Percentiles rank a stretch among this genome's conserved stretches.
These are phyloP conservation scores for Arthroderma uncinatum DNA, from an alignment of 2,329 filamentous ascomycete genomes.

Conservation along the genomic window DNA sequence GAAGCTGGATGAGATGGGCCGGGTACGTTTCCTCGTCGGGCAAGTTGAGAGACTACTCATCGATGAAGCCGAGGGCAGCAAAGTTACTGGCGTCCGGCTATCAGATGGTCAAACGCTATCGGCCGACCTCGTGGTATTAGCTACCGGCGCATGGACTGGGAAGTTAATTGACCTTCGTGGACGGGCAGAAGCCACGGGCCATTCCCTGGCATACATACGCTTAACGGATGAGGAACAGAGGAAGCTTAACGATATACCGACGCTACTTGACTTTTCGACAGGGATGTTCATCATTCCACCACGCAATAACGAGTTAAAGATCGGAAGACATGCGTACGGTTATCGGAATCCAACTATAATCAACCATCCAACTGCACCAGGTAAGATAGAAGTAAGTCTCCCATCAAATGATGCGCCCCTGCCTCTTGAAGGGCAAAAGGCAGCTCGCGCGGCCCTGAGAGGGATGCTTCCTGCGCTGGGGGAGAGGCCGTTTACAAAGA, in stretches of 20 bases:
- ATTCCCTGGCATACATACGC: conserved; percentile 65
- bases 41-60: conserved; percentile 25
- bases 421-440: conserved; percentile 48
- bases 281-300: conserved; percentile 49
- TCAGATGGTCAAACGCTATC: conserved; percentile 39
- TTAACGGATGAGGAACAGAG: conserved; percentile 62
- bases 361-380: conserved; percentile 16
- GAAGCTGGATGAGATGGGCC: conserved; percentile 27
- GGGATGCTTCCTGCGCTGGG: conserved; percentile 52
- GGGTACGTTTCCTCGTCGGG: conserved; percentile 28
- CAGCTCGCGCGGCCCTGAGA: conserved; percentile 50
- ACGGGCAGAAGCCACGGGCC: conserved; percentile 67
- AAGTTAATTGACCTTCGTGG: conserved; percentile 66
- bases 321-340: conserved; percentile 58
- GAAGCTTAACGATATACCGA: conserved; percentile 54
- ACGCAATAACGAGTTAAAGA: conserved; percentile 49
- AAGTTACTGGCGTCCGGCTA: conserved; percentile 42
- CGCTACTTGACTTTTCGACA: conserved; percentile 40
- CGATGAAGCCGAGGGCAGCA: conserved; percentile 3
- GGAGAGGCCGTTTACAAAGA: conserved; percentile 49
- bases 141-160: conserved; percentile 79
- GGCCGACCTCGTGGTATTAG: conserved; percentile 66
- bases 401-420: conserved; percentile 29
- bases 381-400: conserved; percentile 25
- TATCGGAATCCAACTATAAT: conserved; percentile 42